phyloP scores from a whole-genome alignment of 257 asterid species.

The Solanum chiquidenum region DNA sequence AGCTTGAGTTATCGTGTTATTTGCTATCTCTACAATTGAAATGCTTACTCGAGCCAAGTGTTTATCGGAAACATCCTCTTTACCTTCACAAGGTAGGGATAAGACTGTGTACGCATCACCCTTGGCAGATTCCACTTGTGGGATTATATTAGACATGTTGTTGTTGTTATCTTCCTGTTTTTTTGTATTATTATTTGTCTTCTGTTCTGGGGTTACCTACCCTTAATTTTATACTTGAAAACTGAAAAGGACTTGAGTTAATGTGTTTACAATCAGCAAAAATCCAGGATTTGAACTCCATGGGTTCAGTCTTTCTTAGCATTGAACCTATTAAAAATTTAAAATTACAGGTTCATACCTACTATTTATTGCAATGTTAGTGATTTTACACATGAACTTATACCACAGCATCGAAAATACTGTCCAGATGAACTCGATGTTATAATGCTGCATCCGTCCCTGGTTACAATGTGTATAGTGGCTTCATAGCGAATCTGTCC shows the following conservation, averaged over 20 bases:
- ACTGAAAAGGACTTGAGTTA: background rate
- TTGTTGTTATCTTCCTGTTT: background rate
- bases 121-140: background rate
- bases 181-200: background rate
- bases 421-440: background rate
- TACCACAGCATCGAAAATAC: background rate
- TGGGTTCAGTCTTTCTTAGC: background rate
- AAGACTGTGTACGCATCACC: background rate
- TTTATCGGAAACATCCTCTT: background rate
- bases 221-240: background rate
- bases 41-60: background rate
- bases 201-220: background rate
- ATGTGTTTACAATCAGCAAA: background rate
- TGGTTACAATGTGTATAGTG: background rate
- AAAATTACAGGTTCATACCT: background rate
- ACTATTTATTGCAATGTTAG: background rate
- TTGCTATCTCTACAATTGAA: background rate
- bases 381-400: background rate
- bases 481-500: background rate
- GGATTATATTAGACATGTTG: background rate
- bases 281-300: background rate
- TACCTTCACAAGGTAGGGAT: background rate
- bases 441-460: background rate
- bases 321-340: background rate
- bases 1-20: background rate